Evolutionary conservation across 768 basidiomycete genomes (phyloP), one percentile per base, ranked within the genome.

Genomic region (Tricholoma furcatifolium): DNA sequence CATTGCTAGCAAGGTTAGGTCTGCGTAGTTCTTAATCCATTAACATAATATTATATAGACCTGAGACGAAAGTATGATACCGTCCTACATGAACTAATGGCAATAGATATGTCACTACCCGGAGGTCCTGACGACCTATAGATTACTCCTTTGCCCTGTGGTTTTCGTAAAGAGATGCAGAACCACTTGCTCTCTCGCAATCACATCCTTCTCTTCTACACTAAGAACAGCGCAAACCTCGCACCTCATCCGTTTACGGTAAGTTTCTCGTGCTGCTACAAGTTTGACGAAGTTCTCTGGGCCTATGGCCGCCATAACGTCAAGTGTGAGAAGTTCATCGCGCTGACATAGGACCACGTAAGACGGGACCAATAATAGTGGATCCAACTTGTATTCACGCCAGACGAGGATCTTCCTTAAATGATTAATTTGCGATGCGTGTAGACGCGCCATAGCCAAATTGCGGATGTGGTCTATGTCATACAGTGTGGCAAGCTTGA

Each of bases 321-420:
- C 56, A 42, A 72, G 53, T 8, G 69, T 71, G 39, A 71, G 63
- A 7, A 67, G 68, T 49, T 70, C 66, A 1, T 57, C 58, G 10
- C 66, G 65, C 51, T 68, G 64, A 47, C 67, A 68, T 9, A 70
- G 56, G 18, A 57, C 55, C 30, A 65, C 62, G 36, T 68, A 70
- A 7, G 68, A 61, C 10, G 68, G 57, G n/a, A 61, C 55, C 43
- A 70, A 53, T 7, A 65, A 59, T 36, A 62, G 53, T 31, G 67
- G 56, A 41, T 72, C 65, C 32, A 70, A 66, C 43, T 65, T 64
- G 47, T 68, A 72, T 59, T 67, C 63, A 12, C 70, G 65, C 69
- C 69, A 70, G 9, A 72, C 68, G 6, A 67, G 64, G 20, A 70
- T 69, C 57, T 68, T 68, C 39, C 67, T 63, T 12, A 72, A 59